Evolutionary conservation across 176 grass and related monocot species (phyloP), one percentile per base, ranked within the genome.

Genomic region (Juncus inflexus): DNA sequence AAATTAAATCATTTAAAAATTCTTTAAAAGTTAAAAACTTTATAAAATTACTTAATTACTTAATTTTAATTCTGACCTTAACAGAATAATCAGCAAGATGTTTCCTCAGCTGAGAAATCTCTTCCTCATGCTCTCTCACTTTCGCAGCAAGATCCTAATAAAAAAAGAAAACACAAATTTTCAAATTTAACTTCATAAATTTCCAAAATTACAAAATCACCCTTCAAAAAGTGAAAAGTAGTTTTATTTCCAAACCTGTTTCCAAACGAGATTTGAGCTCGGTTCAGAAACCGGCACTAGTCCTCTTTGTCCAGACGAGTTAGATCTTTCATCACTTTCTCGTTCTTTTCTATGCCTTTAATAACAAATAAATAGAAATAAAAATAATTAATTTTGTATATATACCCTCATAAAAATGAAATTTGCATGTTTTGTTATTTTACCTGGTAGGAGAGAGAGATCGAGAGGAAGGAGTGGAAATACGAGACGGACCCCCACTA

Each of bases 361-460:
- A 64, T 43, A 76, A 61, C 56, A n/a, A 66, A 64, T 2, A 42
- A 36, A 52, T 74, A 79, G 55, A 38, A 12, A 52, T 41, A 57
- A 14, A 53, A 65, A 43, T 28, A 51, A 1, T 15, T 9, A 15
- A 57, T 11, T 13, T 13, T 12, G 10, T 0, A 15, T 57, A 13
- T 57, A 57, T 13, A 57, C 54, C 14, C 14, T 7, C 28, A 37
- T 7, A 68, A n/a, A 15, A 13, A 37, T 54, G 6, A 47, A 47
- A 47, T 47, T 47, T 47, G 9, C 9, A 47, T 47, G 9, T 47
- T 47, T 47, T 9, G 4, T 47, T 47, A 1, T 47, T 9, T 49
- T 82, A 89, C 92, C 82, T 91, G 52, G 78, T 76, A 15, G 92
- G 92, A 80, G 92, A 97, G 75, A 86, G 19, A 37, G 92, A 91